phyloP scores from a whole-genome alignment of 176 grass and related monocot genomes.

The Bothriochloa decipiens region DNA sequence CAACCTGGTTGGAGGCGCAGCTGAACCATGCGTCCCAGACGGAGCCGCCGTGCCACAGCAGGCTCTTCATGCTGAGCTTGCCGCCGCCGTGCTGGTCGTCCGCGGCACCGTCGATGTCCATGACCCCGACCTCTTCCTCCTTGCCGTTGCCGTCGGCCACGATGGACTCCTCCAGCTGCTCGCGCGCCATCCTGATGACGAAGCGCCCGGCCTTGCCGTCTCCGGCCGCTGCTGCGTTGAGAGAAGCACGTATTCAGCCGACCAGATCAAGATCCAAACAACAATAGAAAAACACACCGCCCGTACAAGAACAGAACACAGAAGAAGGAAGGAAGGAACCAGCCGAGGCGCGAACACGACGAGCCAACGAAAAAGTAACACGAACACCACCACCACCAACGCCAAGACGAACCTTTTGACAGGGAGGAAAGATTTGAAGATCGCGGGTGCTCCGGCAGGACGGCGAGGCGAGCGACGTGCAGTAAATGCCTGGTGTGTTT shows the following conservation, averaged over 20 bases:
- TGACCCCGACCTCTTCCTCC: slow-evolving; percentile 71
- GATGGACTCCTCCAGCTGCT: slow-evolving; percentile 77
- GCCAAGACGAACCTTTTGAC: slow-evolving; percentile 38
- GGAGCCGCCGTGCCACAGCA: slow-evolving; percentile 97
- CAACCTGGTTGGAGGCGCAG: slow-evolving; percentile 95
- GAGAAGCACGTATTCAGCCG: not conserved
- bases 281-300: not conserved
- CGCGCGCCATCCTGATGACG: slow-evolving; percentile 48
- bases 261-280: slow-evolving; percentile 59
- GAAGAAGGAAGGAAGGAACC: slow-evolving; percentile 26
- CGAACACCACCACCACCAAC: not conserved
- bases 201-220: slow-evolving; percentile 10
- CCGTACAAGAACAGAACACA: slow-evolving; percentile 25
- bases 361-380: not conserved
- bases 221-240: slow-evolving; percentile 24
- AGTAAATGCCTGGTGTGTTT: slow-evolving; percentile 53
- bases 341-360: not conserved
- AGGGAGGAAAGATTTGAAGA: slow-evolving; percentile 35
- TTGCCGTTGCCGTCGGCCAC: slow-evolving; percentile 66
- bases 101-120: slow-evolving; percentile 47
- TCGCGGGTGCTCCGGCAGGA: not conserved
- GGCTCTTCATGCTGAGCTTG: slow-evolving; percentile 53
- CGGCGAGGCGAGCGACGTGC: slow-evolving; percentile 28
- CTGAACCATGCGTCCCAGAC: slow-evolving; percentile 99
- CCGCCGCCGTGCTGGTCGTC: slow-evolving; percentile 53